These are phyloP conservation scores for Zoysia matrella DNA, from an alignment of 202 grass and related monocot genomes.

Conservation along the genomic window DNA sequence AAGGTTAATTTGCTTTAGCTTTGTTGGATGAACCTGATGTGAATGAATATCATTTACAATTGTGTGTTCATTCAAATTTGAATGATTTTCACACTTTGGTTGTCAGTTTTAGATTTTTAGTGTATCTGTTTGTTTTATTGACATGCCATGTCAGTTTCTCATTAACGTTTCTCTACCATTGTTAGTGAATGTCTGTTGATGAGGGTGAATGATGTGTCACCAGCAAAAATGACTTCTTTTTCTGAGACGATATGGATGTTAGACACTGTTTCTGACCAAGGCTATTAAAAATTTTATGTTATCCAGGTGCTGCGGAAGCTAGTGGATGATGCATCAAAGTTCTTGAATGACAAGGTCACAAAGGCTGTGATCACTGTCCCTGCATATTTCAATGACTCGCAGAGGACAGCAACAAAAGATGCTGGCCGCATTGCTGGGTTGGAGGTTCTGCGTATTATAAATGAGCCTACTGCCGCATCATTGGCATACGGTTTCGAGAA, in stretches of 20 bases:
- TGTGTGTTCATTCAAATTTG: not conserved
- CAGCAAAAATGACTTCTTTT: not conserved
- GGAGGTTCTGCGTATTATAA: conserved; percentile 87
- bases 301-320: conserved; percentile 69
- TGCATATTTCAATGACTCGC: conserved; percentile 80
- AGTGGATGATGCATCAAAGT: conserved; percentile 81
- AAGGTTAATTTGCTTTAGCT: not conserved
- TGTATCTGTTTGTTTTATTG: not conserved
- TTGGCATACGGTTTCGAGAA: conserved; percentile 86
- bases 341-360: conserved; percentile 76
- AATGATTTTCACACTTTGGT: too few relatives aligned
- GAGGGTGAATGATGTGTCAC: not conserved
- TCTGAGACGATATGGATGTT: not conserved
- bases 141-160: not conserved
- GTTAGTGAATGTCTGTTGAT: not conserved
- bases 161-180: not conserved
- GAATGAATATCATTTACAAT: not conserved
- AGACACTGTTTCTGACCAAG: not conserved
- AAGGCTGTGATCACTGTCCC: conserved; percentile 80
- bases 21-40: not conserved
- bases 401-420: conserved; percentile 89
- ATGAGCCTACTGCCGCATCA: conserved; percentile 78
- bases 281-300: not conserved
- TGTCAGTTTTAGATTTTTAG: too few relatives aligned
- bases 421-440: conserved; percentile 81